Base-by-base conservation (phyloP, 805 yeast genomes). In the Tetrapisispora taiwanensis region DNA sequence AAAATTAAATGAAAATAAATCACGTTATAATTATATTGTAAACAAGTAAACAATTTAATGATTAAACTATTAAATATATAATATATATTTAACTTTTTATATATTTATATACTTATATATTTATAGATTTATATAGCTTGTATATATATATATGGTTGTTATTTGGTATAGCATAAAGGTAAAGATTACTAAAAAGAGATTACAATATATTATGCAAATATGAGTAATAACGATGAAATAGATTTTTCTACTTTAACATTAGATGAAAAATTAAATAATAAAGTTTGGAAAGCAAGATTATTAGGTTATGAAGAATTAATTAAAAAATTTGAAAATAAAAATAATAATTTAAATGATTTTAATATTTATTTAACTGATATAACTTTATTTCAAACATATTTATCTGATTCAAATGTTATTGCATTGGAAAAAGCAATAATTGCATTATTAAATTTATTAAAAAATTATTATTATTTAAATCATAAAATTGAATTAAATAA, bases 221-320 rank as follows among this genome's bases (percentile, higher is more conserved):
- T 42, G 45, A 42, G 45, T 20, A 53, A 47, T 12, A 44, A 48
- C 42, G 77, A 70, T 35, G 84, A 79, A 42, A 76, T 71, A 32
- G 92, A 84, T 53, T 81, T 70, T 52, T 69, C 79, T 20, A 54
- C 70, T 6, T 66, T 87, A 36, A 79, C 95, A 1, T 59, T 87
- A 22, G 76, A 74, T 15, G 87, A 84, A 43, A 70, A 87, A 42
- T 64, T 84, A 42, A 67, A 62, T 7, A 88, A 84, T 59, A 81
- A 82, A 57, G 75, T 74, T 51, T 92, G 97, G 97, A 89, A 87
- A 63, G 97, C 79, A 13, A 78, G 98, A 48, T 67, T 75, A 44
- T 75, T 70, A 15, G 96, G 90, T 0, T 90, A 89, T 60, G 83
- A 79, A 44, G 90, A 84, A 53, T 57, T 79, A 42, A 65, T 70